Conservation (phyloP, 2,329 filamentous ascomycete genomes). For the Sporothrix schenckii region DNA sequence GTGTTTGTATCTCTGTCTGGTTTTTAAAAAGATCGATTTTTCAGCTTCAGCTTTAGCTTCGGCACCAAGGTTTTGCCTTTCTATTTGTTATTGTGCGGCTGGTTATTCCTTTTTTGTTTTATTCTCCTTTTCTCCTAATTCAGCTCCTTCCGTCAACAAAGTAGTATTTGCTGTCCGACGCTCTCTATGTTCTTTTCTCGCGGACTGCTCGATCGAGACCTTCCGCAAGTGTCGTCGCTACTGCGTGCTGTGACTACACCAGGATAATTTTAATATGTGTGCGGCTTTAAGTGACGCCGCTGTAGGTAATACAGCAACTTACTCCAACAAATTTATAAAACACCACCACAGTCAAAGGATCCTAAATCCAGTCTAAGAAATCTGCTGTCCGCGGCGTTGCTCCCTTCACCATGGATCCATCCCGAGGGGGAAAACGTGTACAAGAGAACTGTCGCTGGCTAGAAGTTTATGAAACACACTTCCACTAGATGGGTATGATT, state of each 20-base stretch:
- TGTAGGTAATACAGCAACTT: not conserved
- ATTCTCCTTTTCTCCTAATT: not conserved
- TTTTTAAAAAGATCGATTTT: not conserved
- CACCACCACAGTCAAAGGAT: too few relatives aligned
- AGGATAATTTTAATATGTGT: not conserved
- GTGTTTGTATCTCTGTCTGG: not conserved
- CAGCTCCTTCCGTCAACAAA: not conserved
- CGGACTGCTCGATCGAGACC: not conserved
- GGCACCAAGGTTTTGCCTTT: not conserved
- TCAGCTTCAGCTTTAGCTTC: not conserved
- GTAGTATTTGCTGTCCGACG: not conserved
- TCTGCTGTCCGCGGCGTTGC: too few relatives aligned
- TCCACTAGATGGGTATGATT: not conserved
- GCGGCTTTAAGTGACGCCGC: not conserved
- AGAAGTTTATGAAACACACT: not conserved
- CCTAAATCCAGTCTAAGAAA: too few relatives aligned
- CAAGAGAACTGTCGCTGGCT: too few relatives aligned
- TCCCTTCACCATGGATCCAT: too few relatives aligned
- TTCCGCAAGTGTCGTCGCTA: not conserved
- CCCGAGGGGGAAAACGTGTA: too few relatives aligned
- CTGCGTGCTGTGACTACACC: not conserved
- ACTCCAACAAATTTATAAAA: not conserved
- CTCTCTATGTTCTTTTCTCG: not conserved
- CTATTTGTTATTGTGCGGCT: not conserved
- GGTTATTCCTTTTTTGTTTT: not conserved